Conservation (phyloP, 192 early-diverging fungal species). For the Coemansia sp. region DNA sequence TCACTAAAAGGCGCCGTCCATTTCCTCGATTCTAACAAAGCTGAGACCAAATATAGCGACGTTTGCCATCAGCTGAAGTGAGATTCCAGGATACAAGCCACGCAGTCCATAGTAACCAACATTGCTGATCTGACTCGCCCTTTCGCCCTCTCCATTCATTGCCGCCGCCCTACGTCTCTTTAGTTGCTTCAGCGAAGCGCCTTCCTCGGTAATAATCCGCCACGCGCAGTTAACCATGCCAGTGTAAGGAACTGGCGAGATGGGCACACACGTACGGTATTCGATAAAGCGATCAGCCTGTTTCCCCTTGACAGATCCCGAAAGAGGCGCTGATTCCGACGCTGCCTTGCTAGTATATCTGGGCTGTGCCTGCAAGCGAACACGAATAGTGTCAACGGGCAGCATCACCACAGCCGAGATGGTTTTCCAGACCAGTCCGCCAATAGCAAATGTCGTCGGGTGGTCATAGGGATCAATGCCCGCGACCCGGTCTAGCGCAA, state of each 20-base stretch:
- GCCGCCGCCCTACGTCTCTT: conserved; percentile 15
- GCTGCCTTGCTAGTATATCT: conserved; percentile 54
- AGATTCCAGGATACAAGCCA: conserved; percentile 71
- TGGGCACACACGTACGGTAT: conserved; percentile 69
- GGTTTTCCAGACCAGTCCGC: conserved; percentile 69
- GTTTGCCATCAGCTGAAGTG: conserved; percentile 65
- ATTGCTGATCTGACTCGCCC: neutral
- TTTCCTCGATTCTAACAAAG: conserved; percentile 60
- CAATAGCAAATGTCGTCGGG: conserved; percentile 63
- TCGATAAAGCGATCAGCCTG: conserved; percentile 38
- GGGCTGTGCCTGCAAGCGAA: conserved; percentile 83
- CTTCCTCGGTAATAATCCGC: conserved; percentile 77
- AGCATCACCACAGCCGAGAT: conserved; percentile 74
- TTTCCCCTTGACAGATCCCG: conserved; percentile 1
- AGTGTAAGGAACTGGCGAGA: conserved; percentile 71
- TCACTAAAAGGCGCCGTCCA: conserved; percentile 29
- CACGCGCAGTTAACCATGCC: conserved; percentile 70
- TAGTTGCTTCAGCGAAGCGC: conserved; percentile 47
- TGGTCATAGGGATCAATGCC: conserved; percentile 60
- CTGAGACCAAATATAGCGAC: conserved; percentile 64
- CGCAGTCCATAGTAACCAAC: conserved; percentile 62
- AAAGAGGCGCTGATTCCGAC: conserved; percentile 3
- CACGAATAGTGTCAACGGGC: conserved; percentile 86
- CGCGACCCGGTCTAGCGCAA: conserved; percentile 70
- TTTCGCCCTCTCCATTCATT: conserved; percentile 15